Base-by-base conservation (phyloP, 352 stramenopile genomes). In the Phytophthora pseudosyringae region DNA sequence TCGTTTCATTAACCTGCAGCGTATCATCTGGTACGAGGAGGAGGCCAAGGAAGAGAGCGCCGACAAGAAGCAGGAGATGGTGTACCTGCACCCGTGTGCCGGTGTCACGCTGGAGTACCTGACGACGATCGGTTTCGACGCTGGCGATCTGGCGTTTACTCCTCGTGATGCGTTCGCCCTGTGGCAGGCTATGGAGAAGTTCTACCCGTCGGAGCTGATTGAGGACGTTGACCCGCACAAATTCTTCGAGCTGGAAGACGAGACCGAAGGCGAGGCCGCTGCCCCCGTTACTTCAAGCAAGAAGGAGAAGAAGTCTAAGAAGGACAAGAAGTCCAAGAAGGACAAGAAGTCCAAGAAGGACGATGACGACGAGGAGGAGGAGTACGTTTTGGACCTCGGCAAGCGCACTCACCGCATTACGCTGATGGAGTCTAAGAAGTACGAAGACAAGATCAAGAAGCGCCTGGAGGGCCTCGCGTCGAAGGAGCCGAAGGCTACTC, bases 1-100 rank as follows among this genome's bases (percentile, higher is more conserved):
- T 35, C 91, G 97, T 32, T 99, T 99, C 71, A 99, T 99, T 67
- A 99, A 99, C 69, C 68, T 99, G 50, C 97, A 99, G 74, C 90
- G 97, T 59, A 97, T 98, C 67, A 96, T 99, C 49, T 96, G 97
- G 71, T 85, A 94, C 32, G 88, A 94, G 18, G 76, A 91, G 28
- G 49, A 68, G 1, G 57, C 56, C 15, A 66, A 72, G 26, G 76
- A 79, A 6, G 69, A 67, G 16, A 59, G 57, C 12, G 62, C 62
- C 31, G 78, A 69, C 33, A 73, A 75, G 48, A 87, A 83, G 66
- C 73, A 93, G 56, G 82, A 93, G 54, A 78, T 97, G 36, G 81
- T 93, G 4, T 71, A 73, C 40, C 57, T 97, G 49, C 89, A 97
- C 59, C 89, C 89, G 44, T 95, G 87, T 60, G 86, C 88, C 12